These are phyloP conservation scores for Nannochloris sp. DNA, from an alignment of 139 green algal species.

Conservation along the genomic window DNA sequence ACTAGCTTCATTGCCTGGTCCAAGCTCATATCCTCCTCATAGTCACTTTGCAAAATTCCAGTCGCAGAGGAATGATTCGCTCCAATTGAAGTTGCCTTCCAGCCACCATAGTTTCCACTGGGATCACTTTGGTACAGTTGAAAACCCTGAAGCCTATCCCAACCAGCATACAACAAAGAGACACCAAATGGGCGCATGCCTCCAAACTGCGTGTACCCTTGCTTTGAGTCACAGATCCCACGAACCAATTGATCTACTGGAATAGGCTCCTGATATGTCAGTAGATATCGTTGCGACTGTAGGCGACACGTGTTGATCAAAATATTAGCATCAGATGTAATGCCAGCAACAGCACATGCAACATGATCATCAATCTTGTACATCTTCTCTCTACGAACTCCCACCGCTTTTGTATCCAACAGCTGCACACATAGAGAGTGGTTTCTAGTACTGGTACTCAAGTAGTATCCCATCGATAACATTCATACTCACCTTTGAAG, in stretches of 20 bases:
- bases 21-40: constrained; percentile 72
- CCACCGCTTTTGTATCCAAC: constrained; percentile 80
- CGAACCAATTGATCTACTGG: constrained; percentile 96
- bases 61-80: constrained; percentile 76
- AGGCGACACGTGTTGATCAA: constrained; percentile 88
- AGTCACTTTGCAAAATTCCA: constrained; percentile 89
- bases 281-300: constrained; percentile 75
- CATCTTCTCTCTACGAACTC: constrained; percentile 94
- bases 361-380: constrained; percentile 97
- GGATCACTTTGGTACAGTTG: constrained; percentile 97
- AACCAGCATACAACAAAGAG: constrained; percentile 94
- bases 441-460: background rate
- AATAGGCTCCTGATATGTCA: constrained; percentile 87
- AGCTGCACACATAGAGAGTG: constrained; percentile 45
- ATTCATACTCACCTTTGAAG: constrained; percentile 72
- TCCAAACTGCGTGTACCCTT: constrained; percentile 96
- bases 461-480: background rate
- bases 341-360: constrained; percentile 85
- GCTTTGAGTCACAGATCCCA: constrained; percentile 90
- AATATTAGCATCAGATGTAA: constrained; percentile 98
- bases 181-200: constrained; percentile 95
- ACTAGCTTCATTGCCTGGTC: constrained; percentile 63
- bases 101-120: constrained; percentile 93
- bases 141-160: constrained; percentile 89
- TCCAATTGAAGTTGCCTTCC: constrained; percentile 93